phyloP scores from a whole-genome alignment of 2,329 filamentous ascomycete species.

The Microcyclospora tardicrescens region DNA sequence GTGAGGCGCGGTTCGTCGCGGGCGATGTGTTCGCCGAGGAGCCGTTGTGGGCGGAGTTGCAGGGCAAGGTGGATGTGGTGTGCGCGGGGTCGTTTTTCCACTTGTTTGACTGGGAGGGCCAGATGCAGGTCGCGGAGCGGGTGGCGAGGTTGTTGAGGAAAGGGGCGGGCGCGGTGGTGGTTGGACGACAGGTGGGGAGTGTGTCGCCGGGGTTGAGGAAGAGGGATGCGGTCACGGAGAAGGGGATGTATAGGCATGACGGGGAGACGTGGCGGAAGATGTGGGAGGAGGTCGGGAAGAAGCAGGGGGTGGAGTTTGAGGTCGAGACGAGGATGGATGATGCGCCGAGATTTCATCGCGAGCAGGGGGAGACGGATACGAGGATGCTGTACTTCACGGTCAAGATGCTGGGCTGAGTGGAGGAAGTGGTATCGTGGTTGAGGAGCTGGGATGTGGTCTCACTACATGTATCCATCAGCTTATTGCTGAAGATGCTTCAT shows the following conservation, averaged over 20 bases:
- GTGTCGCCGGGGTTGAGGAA: constrained; percentile 12
- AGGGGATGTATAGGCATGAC: constrained; percentile 25
- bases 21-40: constrained; percentile 21
- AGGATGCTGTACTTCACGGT: constrained; percentile 6
- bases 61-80: constrained; percentile 30
- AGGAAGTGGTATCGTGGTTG: neutral
- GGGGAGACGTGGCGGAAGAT: constrained; percentile 23
- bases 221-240: constrained; percentile 8
- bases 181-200: constrained; percentile 28
- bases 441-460: too few relatives aligned
- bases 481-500: too few relatives aligned
- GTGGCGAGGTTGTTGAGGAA: constrained; percentile 23
- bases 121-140: constrained; percentile 24
- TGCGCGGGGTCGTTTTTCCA: constrained; percentile 32
- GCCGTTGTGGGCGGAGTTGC: constrained; percentile 20
- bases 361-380: neutral
- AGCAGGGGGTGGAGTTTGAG: constrained; percentile 25
- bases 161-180: constrained; percentile 23
- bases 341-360: neutral
- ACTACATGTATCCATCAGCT: too few relatives aligned
- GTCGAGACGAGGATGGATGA: constrained; percentile 18
- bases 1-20: constrained; percentile 22
- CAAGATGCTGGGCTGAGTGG: constrained; percentile 2
- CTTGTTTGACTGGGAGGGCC: constrained; percentile 29
- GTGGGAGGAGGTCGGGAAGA: constrained; percentile 27